phyloP scores from a whole-genome alignment of 768 basidiomycete species.

The Mrakia hoshinonis region DNA sequence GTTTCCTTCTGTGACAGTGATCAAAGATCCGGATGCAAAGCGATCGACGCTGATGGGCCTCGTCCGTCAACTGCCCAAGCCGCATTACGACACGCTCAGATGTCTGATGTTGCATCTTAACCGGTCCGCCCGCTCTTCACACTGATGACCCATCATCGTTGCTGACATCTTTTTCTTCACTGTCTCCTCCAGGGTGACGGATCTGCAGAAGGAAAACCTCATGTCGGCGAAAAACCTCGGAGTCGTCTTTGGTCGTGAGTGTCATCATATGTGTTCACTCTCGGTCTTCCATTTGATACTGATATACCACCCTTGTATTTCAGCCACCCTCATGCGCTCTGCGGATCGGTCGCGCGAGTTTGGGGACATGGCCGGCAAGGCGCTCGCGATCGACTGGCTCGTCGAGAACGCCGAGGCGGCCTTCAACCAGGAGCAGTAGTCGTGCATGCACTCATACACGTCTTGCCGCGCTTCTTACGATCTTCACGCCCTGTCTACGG shows the following conservation, averaged over 20 bases:
- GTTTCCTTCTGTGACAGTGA: constrained; percentile 33
- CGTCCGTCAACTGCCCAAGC: constrained; percentile 66
- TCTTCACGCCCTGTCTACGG: too few relatives aligned
- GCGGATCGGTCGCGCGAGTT: constrained; percentile 79
- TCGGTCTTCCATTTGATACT: constrained; percentile 20
- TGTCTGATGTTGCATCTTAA: constrained; percentile 78
- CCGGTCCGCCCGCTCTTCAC: constrained; percentile 48
- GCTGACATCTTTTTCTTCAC: background rate
- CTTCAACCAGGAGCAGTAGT: background rate
- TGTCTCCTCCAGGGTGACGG: constrained; percentile 48
- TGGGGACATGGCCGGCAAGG: constrained; percentile 83
- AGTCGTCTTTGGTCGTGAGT: constrained; percentile 96
- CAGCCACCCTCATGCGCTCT: constrained; percentile 90
- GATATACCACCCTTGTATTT: background rate
- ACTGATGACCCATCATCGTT: background rate
- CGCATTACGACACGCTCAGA: constrained; percentile 78
- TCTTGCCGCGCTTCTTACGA: too few relatives aligned
- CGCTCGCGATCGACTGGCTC: constrained; percentile 85
- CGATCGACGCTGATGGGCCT: constrained; percentile 56
- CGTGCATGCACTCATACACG: background rate
- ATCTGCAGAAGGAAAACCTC: constrained; percentile 62
- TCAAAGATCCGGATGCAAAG: constrained; percentile 57
- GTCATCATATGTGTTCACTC: background rate
- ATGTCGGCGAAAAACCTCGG: constrained; percentile 95
- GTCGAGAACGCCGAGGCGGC: constrained; percentile 55